Conservation (phyloP, 805 yeast genomes). For the Helenozyma baotianmanensis region DNA sequence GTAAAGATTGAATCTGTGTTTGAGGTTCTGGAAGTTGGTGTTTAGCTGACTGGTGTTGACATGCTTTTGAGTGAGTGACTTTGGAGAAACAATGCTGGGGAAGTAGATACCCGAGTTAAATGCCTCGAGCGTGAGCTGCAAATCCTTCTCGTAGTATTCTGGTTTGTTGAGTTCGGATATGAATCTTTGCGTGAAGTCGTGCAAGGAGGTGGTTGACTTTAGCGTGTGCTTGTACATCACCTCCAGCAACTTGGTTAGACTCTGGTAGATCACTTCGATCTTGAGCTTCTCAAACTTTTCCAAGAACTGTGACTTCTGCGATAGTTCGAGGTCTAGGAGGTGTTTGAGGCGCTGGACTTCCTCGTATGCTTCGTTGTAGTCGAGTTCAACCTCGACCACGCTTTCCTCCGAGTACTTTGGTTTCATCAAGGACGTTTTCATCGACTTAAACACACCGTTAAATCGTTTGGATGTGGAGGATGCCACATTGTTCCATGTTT, state of each 20-base stretch:
- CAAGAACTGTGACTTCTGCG: slow-evolving; percentile 17
- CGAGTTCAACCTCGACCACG: slow-evolving; percentile 21
- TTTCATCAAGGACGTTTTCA: slow-evolving; percentile 28
- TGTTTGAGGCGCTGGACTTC: slow-evolving; percentile 28
- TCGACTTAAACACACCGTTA: slow-evolving; percentile 29
- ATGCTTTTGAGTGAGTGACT: slow-evolving; percentile 17
- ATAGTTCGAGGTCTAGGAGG: slow-evolving; percentile 26
- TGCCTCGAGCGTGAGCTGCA: slow-evolving; percentile 11
- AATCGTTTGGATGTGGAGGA: slow-evolving; percentile 24
- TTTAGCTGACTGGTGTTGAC: slow-evolving; percentile 23
- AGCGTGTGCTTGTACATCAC: slow-evolving; percentile 23
- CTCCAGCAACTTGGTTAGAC: slow-evolving; percentile 32
- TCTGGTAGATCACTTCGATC: slow-evolving; percentile 29
- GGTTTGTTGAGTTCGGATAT: slow-evolving; percentile 16
- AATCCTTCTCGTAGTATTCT: slow-evolving; percentile 20
- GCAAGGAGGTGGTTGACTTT: slow-evolving; percentile 20
- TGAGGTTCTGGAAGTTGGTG: slow-evolving; percentile 35
- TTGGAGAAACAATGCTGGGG: slow-evolving; percentile 32
- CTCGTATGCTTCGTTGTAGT: slow-evolving; percentile 32
- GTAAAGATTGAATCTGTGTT: slow-evolving; percentile 33
- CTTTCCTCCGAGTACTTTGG: slow-evolving; percentile 26
- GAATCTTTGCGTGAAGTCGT: slow-evolving; percentile 20
- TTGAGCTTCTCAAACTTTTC: slow-evolving; percentile 34
- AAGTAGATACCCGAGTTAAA: slow-evolving; percentile 38
- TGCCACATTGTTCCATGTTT: slow-evolving; percentile 18